phyloP scores from a whole-genome alignment of 768 basidiomycete genomes.

The Hydnomerulius pinastri region DNA sequence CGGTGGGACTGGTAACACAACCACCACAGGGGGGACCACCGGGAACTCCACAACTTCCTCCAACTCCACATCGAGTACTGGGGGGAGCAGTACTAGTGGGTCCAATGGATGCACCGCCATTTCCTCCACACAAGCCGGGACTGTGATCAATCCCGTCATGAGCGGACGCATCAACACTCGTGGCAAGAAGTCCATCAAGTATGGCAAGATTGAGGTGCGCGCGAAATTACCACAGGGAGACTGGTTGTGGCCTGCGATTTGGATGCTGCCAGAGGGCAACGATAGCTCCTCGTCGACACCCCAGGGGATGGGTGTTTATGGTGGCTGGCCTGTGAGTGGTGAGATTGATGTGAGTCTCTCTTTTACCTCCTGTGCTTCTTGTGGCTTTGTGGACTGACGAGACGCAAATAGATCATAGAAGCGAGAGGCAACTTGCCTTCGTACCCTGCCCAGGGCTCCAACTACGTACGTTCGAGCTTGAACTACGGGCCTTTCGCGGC shows the following conservation, averaged over 20 bases:
- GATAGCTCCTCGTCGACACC: constrained; percentile 15
- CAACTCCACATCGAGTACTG: constrained; percentile 15
- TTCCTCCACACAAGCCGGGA: constrained; percentile 34
- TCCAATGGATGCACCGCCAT: constrained; percentile 43
- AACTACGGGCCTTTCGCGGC: constrained; percentile 63
- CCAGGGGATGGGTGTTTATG: constrained; percentile 26
- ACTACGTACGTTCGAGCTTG: constrained; percentile 56
- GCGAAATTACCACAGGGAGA: constrained; percentile 63
- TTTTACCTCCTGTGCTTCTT: too few relatives aligned
- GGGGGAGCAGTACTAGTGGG: constrained; percentile 1
- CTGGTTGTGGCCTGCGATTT: constrained; percentile 37
- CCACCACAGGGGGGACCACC: constrained; percentile 15
- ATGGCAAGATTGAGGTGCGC: constrained; percentile 57
- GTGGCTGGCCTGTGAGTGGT: constrained; percentile 53
- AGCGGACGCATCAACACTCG: constrained; percentile 56
- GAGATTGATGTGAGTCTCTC: constrained; percentile 59
- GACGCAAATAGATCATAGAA: constrained; percentile 48
- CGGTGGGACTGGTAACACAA: constrained; percentile 20
- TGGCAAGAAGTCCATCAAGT: constrained; percentile 48
- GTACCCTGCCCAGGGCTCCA: constrained; percentile 44
- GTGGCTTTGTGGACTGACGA: background rate
- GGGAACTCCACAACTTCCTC: constrained; percentile 6
- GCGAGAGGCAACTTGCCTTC: constrained; percentile 50
- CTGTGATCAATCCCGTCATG: constrained; percentile 54
- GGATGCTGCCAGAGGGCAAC: constrained; percentile 33